phyloP scores from a whole-genome alignment of 2,329 filamentous ascomycete genomes.

The Albophoma yamanashiensis region DNA sequence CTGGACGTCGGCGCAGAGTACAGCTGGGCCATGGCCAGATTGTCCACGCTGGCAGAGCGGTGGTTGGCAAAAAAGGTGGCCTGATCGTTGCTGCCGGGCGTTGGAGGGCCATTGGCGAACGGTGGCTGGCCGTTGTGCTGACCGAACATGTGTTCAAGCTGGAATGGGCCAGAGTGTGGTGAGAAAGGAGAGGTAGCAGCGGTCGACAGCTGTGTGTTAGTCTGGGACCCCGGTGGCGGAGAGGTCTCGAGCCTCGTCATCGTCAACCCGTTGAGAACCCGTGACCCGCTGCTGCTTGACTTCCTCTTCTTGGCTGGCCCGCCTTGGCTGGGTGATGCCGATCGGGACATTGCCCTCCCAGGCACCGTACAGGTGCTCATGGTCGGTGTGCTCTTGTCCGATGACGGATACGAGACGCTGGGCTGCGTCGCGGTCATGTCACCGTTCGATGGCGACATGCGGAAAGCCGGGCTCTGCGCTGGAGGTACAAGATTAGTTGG shows the following conservation, averaged over 20 bases:
- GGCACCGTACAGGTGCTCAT: constrained; percentile 7
- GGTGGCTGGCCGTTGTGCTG: constrained; percentile 25
- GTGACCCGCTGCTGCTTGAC: constrained; percentile 52
- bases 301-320: constrained; percentile 78
- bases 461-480: constrained; percentile 32
- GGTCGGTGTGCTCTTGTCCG: constrained; percentile 21
- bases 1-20: constrained; percentile 63
- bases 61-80: constrained; percentile 44
- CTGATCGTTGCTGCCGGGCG: constrained; percentile 55
- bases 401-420: constrained; percentile 21
- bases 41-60: constrained; percentile 55
- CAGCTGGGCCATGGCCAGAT: constrained; percentile 50
- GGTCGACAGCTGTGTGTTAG: constrained; percentile 24
- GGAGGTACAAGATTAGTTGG: constrained; percentile 20
- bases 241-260: constrained; percentile 73
- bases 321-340: constrained; percentile 57
- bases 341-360: constrained; percentile 49
- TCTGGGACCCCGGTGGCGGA: constrained; percentile 26
- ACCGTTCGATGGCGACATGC: constrained; percentile 48
- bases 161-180: constrained; percentile 32
- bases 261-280: constrained; percentile 61
- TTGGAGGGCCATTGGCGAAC: constrained; percentile 50
- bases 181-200: constrained; percentile 42
- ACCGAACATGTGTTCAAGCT: constrained; percentile 34
- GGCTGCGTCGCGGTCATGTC: constrained; percentile 52